These are phyloP conservation scores for Pseudogymnoascus sp. DNA, from an alignment of 2,329 filamentous ascomycete species.

Conservation along the genomic window DNA sequence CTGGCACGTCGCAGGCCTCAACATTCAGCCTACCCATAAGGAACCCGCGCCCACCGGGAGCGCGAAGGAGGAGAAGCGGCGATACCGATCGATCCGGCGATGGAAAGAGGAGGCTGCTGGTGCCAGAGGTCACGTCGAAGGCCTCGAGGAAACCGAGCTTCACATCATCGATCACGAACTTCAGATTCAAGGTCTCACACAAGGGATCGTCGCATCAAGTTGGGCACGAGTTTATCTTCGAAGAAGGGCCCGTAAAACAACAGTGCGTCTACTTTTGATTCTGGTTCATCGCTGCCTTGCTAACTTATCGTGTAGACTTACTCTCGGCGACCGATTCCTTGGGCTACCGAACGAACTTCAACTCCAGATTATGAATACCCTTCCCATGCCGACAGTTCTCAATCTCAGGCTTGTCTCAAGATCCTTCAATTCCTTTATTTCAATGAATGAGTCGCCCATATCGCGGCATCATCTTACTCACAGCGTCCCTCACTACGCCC, in stretches of 20 bases:
- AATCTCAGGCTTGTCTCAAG: conserved; percentile 51
- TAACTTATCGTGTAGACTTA: conserved; percentile 23
- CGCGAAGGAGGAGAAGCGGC: conserved; percentile 8
- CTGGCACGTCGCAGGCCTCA: conserved; percentile 13
- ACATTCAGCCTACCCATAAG: conserved; percentile 27
- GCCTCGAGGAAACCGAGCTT: conserved; percentile 27
- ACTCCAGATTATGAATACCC: conserved; percentile 51
- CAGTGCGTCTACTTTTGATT: conserved; percentile 17
- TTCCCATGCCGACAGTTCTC: conserved; percentile 53
- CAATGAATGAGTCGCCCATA: conserved; percentile 52
- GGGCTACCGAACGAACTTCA: conserved; percentile 54
- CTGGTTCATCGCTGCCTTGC: not conserved
- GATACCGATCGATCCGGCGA: conserved; percentile 19
- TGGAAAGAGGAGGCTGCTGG: conserved; percentile 28
- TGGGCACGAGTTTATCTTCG: conserved; percentile 23
- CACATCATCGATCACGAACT: conserved; percentile 25
- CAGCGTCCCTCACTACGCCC: conserved; percentile 52
- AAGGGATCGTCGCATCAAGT: conserved; percentile 6
- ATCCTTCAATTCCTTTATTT: conserved; percentile 51
- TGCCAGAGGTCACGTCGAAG: conserved; percentile 26
- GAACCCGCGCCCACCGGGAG: conserved; percentile 17
- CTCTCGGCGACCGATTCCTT: conserved; percentile 51
- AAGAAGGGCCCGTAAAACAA: conserved; percentile 19
- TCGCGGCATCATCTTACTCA: conserved; percentile 53
- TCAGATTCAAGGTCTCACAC: conserved; percentile 23